Evolutionary conservation across 345 rosid species (phyloP).

Genomic region (Murraya paniculata): DNA sequence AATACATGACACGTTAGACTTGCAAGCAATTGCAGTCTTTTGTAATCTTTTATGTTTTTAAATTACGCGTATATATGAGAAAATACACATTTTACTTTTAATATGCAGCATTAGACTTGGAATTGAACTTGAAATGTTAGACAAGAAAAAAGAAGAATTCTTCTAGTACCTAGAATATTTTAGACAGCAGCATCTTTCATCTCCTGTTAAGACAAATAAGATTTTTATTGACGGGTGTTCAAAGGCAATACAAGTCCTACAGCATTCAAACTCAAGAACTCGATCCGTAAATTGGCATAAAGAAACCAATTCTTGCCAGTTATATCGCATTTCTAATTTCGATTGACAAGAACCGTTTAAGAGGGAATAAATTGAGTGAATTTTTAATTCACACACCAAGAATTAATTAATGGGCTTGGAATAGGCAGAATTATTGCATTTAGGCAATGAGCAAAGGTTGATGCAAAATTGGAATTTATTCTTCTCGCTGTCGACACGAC

Average conservation of each 20-base stretch:
- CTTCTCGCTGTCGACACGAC: neutral
- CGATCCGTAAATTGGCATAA: neutral
- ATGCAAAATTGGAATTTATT: slow-evolving; percentile 16
- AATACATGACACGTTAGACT: too few species aligned
- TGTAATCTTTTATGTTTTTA: too few species aligned
- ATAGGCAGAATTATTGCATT: neutral
- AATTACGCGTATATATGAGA: too few species aligned
- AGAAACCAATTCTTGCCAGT: neutral
- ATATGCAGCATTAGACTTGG: too few species aligned
- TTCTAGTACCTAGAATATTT: neutral
- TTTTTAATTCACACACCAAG: neutral
- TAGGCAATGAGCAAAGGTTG: neutral
- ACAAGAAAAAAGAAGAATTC: neutral
- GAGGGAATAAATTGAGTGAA: slow-evolving; percentile 16
- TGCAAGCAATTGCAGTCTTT: too few species aligned
- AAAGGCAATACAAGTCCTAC: neutral
- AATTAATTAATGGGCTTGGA: neutral
- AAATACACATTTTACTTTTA: too few species aligned
- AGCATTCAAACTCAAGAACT: neutral
- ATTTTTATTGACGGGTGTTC: neutral
- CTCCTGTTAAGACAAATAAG: neutral
- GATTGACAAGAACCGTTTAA: slow-evolving; percentile 3
- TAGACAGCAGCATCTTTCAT: neutral
- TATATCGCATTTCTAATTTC: neutral
- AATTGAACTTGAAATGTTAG: too few species aligned